Percentiles rank a stretch among this genome's conserved stretches.
Conservation (phyloP, 2,329 filamentous ascomycete species). For the Verticillium longisporum region DNA sequence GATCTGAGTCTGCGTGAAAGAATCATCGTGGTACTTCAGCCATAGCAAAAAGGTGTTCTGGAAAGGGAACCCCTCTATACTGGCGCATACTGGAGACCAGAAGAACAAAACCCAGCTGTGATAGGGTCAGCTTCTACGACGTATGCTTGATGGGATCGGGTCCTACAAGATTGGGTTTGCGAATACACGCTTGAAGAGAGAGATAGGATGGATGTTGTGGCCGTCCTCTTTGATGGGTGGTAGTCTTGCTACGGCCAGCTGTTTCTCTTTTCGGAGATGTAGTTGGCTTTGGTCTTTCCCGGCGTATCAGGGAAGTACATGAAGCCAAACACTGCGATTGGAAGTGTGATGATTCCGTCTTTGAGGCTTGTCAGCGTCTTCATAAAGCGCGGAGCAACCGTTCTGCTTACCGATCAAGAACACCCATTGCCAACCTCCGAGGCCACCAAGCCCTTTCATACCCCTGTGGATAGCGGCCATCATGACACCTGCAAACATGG, state of each 20-base stretch:
- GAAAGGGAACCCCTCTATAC: slow-evolving; percentile 23
- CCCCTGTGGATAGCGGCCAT: slow-evolving; percentile 37
- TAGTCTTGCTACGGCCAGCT: slow-evolving; percentile 30
- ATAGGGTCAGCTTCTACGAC: not conserved
- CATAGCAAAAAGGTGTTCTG: slow-evolving; percentile 21
- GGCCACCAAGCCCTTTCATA: slow-evolving; percentile 32
- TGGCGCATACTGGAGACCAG: slow-evolving; percentile 26
- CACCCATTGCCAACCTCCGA: slow-evolving; percentile 45
- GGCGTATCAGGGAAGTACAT: slow-evolving; percentile 43
- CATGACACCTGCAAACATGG: slow-evolving; percentile 52
- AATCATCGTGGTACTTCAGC: slow-evolving; percentile 16
- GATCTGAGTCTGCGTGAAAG: slow-evolving; percentile 22
- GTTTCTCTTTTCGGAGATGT: slow-evolving; percentile 19
- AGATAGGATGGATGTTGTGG: slow-evolving; percentile 14
- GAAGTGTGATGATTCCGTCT: slow-evolving; percentile 45
- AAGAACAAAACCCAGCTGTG: slow-evolving; percentile 20
- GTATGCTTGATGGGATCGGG: slow-evolving; percentile 6
- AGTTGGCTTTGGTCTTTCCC: slow-evolving; percentile 23
- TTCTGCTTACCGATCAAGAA: slow-evolving; percentile 13
- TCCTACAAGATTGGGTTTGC: slow-evolving; percentile 13
- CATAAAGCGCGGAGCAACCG: not conserved
- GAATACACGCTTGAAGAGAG: slow-evolving; percentile 15
- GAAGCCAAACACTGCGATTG: slow-evolving; percentile 44
- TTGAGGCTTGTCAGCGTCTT: slow-evolving; percentile 3
- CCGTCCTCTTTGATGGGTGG: slow-evolving; percentile 17